Evolutionary conservation across 1,284 basidiomycete species (phyloP), one percentile per base, ranked within the genome.

Genomic region (Leccinum cinnamomeum): DNA sequence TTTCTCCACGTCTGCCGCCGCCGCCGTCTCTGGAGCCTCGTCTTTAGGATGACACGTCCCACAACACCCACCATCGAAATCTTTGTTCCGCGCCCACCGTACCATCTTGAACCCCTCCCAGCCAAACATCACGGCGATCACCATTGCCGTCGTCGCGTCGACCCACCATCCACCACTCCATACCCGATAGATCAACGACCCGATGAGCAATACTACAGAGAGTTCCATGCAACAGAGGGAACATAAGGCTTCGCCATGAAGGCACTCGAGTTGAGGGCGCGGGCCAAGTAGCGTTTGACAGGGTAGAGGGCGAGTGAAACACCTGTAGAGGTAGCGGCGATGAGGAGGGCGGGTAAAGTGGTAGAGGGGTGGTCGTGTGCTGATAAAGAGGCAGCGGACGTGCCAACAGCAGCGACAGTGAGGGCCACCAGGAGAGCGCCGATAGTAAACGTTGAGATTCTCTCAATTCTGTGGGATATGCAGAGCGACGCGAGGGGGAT

Each of bases 91-190:
- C 7, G 76, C 79, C 78, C 79, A 81, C 53, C 28, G 28, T 30
- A 30, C 28, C 28, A 30, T 30, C 28, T 30, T 30, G 28, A 30
- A 30, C 28, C 79, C 79, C 56, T 81, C 79, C 74, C 78, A 78
- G 5, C 74, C 78, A 58, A 82, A 82, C 55, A 82, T 60, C 5
- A 79, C 5, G 5, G 75, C 77, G 16, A 82, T 70, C 7, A 76
- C 59, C 23, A 82, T 71, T 1, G 79, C 73, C 2, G 81, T 81
- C 12, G 76, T 75, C 7, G 76, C 67, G 61, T 82, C 81, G 5
- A 81, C 71, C 81, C 81, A 82, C 81, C 81, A 82, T 0, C 81
- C 81, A 12, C 77, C 76, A 0, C 65, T 59, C 80, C 81, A 80
- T 2, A 77, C 64, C 10, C 74, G 69, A 56, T 70, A 80, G 16